Conservation (phyloP, 768 basidiomycete genomes). For the Hortiboletus flavorubellus region DNA sequence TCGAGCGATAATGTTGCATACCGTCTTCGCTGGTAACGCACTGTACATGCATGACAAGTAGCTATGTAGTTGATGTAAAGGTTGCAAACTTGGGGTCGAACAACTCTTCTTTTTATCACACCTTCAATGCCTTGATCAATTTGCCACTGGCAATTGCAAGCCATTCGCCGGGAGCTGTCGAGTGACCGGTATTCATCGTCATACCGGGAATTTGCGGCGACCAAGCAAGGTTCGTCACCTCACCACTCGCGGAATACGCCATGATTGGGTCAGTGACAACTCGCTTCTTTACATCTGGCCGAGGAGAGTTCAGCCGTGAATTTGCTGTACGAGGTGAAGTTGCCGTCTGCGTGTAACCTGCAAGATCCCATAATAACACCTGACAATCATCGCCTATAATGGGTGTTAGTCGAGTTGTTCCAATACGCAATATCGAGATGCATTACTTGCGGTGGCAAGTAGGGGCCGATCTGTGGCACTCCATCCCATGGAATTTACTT, state of each 20-base stretch:
- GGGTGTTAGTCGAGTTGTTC: neutral
- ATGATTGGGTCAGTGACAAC: constrained; percentile 74
- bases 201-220: constrained; percentile 79
- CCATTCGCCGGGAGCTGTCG: constrained; percentile 81
- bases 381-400: constrained; percentile 86
- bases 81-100: neutral
- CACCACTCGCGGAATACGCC: constrained; percentile 74
- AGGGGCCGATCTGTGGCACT: constrained; percentile 79
- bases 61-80: neutral
- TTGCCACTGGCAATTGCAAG: constrained; percentile 81
- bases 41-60: neutral
- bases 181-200: constrained; percentile 70
- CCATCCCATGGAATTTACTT: constrained; percentile 90
- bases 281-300: constrained; percentile 77
- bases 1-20: no score
- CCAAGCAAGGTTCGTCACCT: constrained; percentile 86
- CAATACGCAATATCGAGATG: neutral
- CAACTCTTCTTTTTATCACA: constrained; percentile 39
- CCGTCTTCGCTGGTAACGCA: neutral
- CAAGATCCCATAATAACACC: constrained; percentile 90
- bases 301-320: constrained; percentile 73
- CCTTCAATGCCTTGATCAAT: constrained; percentile 76
- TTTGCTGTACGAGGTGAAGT: constrained; percentile 68
- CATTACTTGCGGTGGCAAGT: constrained; percentile 81
- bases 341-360: constrained; percentile 55